These are phyloP conservation scores for Ogataea methanolica DNA, from an alignment of 805 yeast genomes.

Conservation along the genomic window DNA sequence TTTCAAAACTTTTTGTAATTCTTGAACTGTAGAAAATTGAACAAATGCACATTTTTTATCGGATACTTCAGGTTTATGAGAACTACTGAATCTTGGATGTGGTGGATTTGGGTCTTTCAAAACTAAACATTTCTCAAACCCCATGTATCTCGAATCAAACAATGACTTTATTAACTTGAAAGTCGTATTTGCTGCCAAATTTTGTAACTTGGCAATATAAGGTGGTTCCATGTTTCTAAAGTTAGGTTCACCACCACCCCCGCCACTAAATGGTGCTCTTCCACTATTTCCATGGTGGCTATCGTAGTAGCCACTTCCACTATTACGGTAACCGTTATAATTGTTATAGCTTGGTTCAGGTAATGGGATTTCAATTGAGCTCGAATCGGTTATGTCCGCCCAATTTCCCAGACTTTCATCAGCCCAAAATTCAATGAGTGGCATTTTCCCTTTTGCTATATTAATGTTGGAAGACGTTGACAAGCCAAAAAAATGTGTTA, in stretches of 20 bases:
- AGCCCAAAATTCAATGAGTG: conserved; percentile 40
- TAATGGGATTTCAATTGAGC: conserved; percentile 48
- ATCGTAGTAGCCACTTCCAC: conserved; percentile 1
- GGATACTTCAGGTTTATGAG: conserved; percentile 22
- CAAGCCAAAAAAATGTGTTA: no score
- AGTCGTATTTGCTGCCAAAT: conserved; percentile 53
- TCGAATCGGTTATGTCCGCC: conserved; percentile 62
- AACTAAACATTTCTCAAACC: conserved; percentile 54
- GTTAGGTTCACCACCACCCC: conserved; percentile 7
- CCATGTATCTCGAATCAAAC: conserved; percentile 58
- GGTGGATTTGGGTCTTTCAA: conserved; percentile 34
- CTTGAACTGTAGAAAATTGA: conserved; percentile 46
- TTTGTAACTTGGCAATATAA: conserved; percentile 57
- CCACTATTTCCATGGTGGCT: conserved; percentile 1
- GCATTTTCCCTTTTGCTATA: conserved; percentile 37
- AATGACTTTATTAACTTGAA: conserved; percentile 52
- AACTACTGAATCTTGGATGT: conserved; percentile 40
- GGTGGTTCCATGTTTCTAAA: conserved; percentile 42
- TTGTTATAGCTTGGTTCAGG: conserved; percentile 11
- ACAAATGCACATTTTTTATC: conserved; percentile 60
- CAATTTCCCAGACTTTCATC: conserved; percentile 45
- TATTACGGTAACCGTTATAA: conserved; percentile 6
- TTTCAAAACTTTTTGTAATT: conserved; percentile 53
- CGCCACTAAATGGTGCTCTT: background rate
- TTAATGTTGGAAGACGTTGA: background rate